phyloP scores from a whole-genome alignment of 441 rosid genomes.

The Syzygium malaccense region DNA sequence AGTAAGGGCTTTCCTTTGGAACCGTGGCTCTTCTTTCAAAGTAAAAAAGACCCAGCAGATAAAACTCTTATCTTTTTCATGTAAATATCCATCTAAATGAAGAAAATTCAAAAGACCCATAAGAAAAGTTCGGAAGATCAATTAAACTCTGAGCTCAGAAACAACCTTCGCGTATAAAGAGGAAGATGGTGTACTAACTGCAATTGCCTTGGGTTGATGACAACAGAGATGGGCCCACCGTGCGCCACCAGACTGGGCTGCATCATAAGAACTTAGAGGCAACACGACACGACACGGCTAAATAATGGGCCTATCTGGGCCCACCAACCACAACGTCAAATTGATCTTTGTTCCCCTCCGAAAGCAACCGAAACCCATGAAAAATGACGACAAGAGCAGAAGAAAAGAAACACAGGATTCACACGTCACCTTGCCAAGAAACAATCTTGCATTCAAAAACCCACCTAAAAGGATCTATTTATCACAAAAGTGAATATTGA shows the following conservation, averaged over 20 bases:
- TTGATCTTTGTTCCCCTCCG: too few species aligned
- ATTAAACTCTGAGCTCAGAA: too few species aligned
- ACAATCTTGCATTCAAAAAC: not conserved
- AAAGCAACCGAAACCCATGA: slow-evolving; percentile 4
- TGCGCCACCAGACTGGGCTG: not conserved
- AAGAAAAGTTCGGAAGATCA: too few species aligned
- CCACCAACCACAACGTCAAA: not conserved
- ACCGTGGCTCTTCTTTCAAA: too few species aligned
- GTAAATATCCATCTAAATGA: too few species aligned
- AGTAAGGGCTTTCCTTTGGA: too few species aligned
- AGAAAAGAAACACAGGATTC: not conserved
- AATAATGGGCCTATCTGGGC: not conserved
- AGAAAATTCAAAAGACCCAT: too few species aligned
- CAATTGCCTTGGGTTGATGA: not conserved
- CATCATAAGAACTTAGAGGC: slow-evolving; percentile 4
- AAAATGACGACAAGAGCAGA: not conserved
- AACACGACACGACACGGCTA: not conserved
- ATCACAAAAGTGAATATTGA: not conserved
- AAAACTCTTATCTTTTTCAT: too few species aligned
- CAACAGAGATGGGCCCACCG: not conserved
- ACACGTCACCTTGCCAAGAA: not conserved
- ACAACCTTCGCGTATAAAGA: too few species aligned
- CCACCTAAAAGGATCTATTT: not conserved
- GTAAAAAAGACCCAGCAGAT: too few species aligned
- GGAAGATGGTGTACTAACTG: not conserved